Conservation (phyloP, 2,329 filamentous ascomycete genomes). For the Penicillium aurantiogriseum region DNA sequence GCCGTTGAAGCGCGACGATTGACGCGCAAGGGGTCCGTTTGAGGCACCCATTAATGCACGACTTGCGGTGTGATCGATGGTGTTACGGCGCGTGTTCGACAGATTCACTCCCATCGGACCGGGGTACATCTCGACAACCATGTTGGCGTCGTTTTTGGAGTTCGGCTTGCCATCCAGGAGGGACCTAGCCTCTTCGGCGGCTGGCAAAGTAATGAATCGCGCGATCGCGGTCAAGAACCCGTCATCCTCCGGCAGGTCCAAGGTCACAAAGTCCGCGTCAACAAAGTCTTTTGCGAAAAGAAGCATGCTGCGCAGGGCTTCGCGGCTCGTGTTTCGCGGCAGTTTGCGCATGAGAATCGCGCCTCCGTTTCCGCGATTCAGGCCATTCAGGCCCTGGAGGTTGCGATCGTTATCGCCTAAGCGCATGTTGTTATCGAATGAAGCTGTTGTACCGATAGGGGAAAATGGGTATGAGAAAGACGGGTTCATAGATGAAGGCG, state of each 20-base stretch:
- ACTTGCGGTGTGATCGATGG: constrained; percentile 51
- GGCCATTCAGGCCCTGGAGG: constrained; percentile 37
- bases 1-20: constrained; percentile 60
- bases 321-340: constrained; percentile 57
- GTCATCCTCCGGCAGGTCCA: constrained; percentile 56
- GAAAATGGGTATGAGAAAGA: constrained; percentile 41
- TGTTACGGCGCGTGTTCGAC: constrained; percentile 47
- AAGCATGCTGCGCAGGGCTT: constrained; percentile 61
- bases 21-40: constrained; percentile 48
- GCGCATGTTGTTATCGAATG: constrained; percentile 41
- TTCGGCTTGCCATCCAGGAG: constrained; percentile 63
- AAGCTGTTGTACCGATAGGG: constrained; percentile 37
- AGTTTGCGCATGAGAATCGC: constrained; percentile 59
- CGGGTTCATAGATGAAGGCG: constrained; percentile 32
- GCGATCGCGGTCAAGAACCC: constrained; percentile 59
- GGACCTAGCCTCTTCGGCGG: constrained; percentile 59
- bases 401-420: constrained; percentile 37
- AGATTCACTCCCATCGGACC: constrained; percentile 36
- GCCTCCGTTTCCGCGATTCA: constrained; percentile 33
- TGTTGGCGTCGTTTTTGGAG: constrained; percentile 58
- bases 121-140: constrained; percentile 56
- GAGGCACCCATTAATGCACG: constrained; percentile 35
- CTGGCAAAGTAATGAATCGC: constrained; percentile 55
- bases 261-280: constrained; percentile 57
- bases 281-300: constrained; percentile 64